These are phyloP conservation scores for Brassica carinata DNA, from an alignment of 345 rosid genomes.

Conservation along the genomic window DNA sequence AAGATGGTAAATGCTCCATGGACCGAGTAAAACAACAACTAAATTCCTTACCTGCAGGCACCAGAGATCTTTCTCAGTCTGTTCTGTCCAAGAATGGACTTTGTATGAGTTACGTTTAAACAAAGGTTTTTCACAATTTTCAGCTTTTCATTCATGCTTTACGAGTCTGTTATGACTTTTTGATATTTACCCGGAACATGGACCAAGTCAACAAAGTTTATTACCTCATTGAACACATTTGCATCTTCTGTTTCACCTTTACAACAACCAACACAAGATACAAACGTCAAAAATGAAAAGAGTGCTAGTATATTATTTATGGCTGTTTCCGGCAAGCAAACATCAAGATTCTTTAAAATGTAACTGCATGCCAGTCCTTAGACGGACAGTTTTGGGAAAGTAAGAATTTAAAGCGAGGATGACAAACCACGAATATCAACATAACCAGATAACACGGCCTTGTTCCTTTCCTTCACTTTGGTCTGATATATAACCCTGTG, in stretches of 20 bases:
- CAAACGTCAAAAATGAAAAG: slow-evolving; percentile 12
- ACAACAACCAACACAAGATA: not conserved
- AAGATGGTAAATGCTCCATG: slow-evolving; percentile 70
- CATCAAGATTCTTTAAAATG: not conserved
- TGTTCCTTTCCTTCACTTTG: slow-evolving; percentile 67
- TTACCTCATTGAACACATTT: not conserved
- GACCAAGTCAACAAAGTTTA: not conserved
- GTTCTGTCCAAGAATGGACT: not conserved
- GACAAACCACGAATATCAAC: slow-evolving; percentile 55
- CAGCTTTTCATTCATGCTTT: not conserved
- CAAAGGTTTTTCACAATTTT: slow-evolving; percentile 1
- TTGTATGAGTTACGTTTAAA: not conserved
- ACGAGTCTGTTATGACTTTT: not conserved
- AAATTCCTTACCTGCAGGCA: not conserved
- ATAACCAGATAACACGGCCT: slow-evolving; percentile 65
- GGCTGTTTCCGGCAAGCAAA: not conserved
- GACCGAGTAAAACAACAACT: slow-evolving; percentile 47
- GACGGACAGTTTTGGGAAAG: no score
- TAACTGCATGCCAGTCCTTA: not conserved
- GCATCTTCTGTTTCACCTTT: not conserved
- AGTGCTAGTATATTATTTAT: no score
- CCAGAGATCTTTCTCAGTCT: not conserved
- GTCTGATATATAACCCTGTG: slow-evolving; percentile 73
- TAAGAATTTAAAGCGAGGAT: slow-evolving; percentile 52
- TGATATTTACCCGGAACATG: not conserved